These are phyloP conservation scores for Mortierella sp. DNA, from an alignment of 371 early-diverging fungal species.

Conservation along the genomic window DNA sequence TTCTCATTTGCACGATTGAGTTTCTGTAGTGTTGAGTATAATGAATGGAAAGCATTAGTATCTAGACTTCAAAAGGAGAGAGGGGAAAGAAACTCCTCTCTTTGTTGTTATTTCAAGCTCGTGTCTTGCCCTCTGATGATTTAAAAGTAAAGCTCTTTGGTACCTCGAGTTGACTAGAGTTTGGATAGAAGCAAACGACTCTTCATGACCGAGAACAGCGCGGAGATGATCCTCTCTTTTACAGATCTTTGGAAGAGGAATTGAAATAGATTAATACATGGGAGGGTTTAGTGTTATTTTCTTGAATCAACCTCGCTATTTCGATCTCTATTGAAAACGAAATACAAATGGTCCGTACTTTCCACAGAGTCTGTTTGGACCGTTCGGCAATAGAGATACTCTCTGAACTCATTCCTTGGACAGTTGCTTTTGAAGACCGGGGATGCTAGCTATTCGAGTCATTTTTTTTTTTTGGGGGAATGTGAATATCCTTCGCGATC, in stretches of 20 bases:
- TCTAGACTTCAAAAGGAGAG: too few relatives aligned
- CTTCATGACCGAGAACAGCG: slow-evolving; percentile 11
- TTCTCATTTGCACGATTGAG: slow-evolving; percentile 29
- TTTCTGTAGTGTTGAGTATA: slow-evolving; percentile 5
- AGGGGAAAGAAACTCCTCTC: background rate
- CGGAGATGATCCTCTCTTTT: slow-evolving; percentile 17
- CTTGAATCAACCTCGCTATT: background rate
- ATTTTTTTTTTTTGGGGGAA: too few relatives aligned
- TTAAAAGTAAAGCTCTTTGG: background rate
- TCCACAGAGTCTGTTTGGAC: slow-evolving; percentile 28
- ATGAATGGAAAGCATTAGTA: background rate
- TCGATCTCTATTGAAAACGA: background rate
- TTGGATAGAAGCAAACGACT: slow-evolving; percentile 11
- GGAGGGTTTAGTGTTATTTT: background rate
- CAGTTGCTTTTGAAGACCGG: slow-evolving; percentile 22
- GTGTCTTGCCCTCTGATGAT: background rate
- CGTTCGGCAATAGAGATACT: slow-evolving; percentile 41
- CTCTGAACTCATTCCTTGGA: slow-evolving; percentile 27
- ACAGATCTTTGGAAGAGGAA: slow-evolving; percentile 11
- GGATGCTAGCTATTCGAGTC: slow-evolving; percentile 24
- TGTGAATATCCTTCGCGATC: too few relatives aligned
- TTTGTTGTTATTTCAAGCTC: background rate
- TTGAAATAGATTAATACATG: background rate
- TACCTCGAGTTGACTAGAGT: slow-evolving; percentile 33
- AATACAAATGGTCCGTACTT: slow-evolving; percentile 10